phyloP scores from a whole-genome alignment of 305 asterid genomes.

The Fraxinus platypoda region DNA sequence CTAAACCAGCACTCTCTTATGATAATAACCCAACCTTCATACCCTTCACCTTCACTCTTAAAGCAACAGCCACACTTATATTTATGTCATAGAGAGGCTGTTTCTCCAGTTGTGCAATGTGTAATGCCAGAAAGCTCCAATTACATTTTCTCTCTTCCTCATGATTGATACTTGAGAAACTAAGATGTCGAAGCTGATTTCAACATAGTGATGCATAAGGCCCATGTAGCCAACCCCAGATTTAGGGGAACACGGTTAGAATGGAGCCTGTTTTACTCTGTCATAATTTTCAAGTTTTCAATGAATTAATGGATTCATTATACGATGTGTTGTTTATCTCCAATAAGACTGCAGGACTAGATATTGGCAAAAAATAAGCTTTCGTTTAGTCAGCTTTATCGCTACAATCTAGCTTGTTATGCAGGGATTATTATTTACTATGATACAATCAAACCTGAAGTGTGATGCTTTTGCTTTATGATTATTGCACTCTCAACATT shows the following conservation, averaged over 20 bases:
- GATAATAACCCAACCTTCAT: not conserved
- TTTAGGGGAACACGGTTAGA: not conserved
- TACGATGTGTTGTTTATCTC: not conserved
- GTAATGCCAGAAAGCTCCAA: not conserved
- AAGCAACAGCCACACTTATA: not conserved
- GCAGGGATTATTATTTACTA: not conserved
- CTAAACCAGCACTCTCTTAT: not conserved
- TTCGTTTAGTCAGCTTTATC: not conserved
- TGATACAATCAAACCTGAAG: not conserved
- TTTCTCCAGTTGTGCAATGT: not conserved
- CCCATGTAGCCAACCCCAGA: not conserved
- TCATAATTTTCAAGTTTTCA: not conserved
- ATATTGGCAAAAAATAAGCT: not conserved
- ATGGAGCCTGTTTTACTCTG: not conserved
- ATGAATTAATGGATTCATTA: not conserved
- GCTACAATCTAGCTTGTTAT: not conserved
- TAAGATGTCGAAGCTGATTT: not conserved
- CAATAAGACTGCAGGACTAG: not conserved
- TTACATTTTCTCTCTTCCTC: not conserved
- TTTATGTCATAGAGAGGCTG: not conserved
- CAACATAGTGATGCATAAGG: not conserved
- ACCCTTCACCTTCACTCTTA: not conserved
- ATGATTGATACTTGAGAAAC: not conserved
- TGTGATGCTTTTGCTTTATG: not conserved
- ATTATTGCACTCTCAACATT: not conserved